Percentiles rank a stretch among this genome's conserved stretches.
These are phyloP conservation scores for Gossypium raimondii DNA, from an alignment of 345 rosid species.

Conservation along the genomic window DNA sequence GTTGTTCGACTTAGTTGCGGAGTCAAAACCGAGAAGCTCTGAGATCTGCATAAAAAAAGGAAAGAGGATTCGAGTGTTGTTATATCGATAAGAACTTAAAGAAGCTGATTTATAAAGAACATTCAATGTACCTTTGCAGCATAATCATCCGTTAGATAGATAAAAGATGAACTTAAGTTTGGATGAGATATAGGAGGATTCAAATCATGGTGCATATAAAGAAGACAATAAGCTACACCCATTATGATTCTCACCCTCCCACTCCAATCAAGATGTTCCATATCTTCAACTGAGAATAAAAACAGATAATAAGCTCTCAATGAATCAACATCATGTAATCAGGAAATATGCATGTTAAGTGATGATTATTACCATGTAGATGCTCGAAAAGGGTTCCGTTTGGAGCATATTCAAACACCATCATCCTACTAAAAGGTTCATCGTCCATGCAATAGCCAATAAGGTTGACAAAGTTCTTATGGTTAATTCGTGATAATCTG, in stretches of 20 bases:
- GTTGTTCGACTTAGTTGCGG: slow-evolving; percentile 22
- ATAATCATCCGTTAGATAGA: slow-evolving; percentile 83
- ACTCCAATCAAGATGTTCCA: slow-evolving; percentile 94
- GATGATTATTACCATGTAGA: slow-evolving; percentile 60
- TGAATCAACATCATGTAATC: neutral
- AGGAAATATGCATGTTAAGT: neutral
- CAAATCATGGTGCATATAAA: slow-evolving; percentile 83
- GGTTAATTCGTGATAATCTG: slow-evolving; percentile 77
- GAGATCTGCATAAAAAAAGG: slow-evolving; percentile 43
- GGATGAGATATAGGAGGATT: slow-evolving; percentile 67
- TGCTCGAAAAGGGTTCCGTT: slow-evolving; percentile 86
- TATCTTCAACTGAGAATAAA: slow-evolving; percentile 54
- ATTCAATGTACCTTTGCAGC: slow-evolving; percentile 70
- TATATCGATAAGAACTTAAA: neutral
- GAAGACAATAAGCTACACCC: slow-evolving; percentile 90
- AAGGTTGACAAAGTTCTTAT: slow-evolving; percentile 91
- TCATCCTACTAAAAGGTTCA: slow-evolving; percentile 88
- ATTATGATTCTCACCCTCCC: slow-evolving; percentile 76
- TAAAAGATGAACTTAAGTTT: slow-evolving; percentile 33
- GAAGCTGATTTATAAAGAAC: neutral
- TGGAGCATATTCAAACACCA: slow-evolving; percentile 98
- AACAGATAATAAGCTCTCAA: slow-evolving; percentile 9
- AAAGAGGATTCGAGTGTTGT: neutral
- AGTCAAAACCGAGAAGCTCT: slow-evolving; percentile 38
- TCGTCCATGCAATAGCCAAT: slow-evolving; percentile 86